Conservation (phyloP, 1,284 basidiomycete species). For the Rhizopogon parksii region DNA sequence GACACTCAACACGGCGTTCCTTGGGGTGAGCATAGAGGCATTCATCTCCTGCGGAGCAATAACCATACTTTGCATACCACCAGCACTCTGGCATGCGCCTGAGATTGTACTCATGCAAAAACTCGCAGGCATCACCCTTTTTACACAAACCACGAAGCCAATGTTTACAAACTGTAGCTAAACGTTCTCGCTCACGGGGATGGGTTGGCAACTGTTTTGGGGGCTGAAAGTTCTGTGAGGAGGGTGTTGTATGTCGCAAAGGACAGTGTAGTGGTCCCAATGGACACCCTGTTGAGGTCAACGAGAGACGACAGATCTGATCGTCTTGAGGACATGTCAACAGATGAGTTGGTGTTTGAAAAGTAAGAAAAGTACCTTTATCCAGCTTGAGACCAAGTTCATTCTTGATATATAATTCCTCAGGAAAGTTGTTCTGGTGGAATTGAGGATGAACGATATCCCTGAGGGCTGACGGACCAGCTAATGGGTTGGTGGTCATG, state of each 20-base stretch:
- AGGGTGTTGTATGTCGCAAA: constrained; percentile 82
- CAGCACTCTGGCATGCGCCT: constrained; percentile 99
- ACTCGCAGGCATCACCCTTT: constrained; percentile 97
- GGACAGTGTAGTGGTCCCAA: constrained; percentile 85
- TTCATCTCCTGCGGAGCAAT: constrained; percentile 96
- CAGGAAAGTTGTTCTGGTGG: constrained; percentile 85
- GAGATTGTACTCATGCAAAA: constrained; percentile 98
- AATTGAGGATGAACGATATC: constrained; percentile 86
- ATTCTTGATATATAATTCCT: constrained; percentile 80
- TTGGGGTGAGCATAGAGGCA: constrained; percentile 98
- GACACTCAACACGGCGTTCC: constrained; percentile 88
- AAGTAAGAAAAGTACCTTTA: constrained; percentile 53
- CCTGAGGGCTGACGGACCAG: constrained; percentile 56
- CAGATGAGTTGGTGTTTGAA: neutral
- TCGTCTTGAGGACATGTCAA: constrained; percentile 49
- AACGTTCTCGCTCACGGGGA: constrained; percentile 78
- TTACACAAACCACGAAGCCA: constrained; percentile 98
- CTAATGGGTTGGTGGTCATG: constrained; percentile 47
- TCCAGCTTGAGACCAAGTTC: constrained; percentile 88
- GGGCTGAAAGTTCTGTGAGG: constrained; percentile 81
- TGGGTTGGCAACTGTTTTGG: constrained; percentile 75
- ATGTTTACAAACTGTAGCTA: constrained; percentile 97
- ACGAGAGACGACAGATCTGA: constrained; percentile 81
- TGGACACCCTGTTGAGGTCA: constrained; percentile 80
- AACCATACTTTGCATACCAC: constrained; percentile 98